Base-by-base conservation (phyloP, 1,284 basidiomycete genomes). In the Leccinum fuscescens region DNA sequence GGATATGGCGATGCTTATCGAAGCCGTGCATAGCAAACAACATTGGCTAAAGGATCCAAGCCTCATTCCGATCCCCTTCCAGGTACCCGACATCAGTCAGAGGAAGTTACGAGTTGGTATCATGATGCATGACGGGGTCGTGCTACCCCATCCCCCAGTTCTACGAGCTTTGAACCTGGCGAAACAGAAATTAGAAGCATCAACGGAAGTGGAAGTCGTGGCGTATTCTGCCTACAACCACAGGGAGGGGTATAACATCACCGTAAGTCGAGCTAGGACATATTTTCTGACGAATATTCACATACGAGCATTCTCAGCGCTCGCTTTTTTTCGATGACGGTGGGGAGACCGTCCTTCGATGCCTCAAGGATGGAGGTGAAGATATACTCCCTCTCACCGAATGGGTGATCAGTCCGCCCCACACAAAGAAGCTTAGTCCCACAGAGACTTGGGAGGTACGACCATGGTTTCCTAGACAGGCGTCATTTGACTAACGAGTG, bases 131-230 rank as follows among this genome's bases (percentile, higher is more conserved):
- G 81, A 85, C 58, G 80, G 77, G 2, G 71, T 78, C 6, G 79
- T 80, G 4, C 64, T 70, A 14, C 81, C 83, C 5, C 78, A 79
- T 29, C 79, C 82, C 15, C 81, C 82, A 0, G 70, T 80, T 56
- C 62, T 69, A 29, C 72, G 79, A 7, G 82, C 80, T 8, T 57
- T 83, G 55, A 65, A 73, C 44, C 62, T 69, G 27, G 71, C 73
- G 8, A 78, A 76, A 61, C 65, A 63, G 17, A 78, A 74, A 17
- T 65, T 84, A 51, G 66, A 70, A 54, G 70, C 67, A 6, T 74
- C 77, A 1, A 72, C 73, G 4, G 76, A 80, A 55, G 75, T 72
- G 31, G 75, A 80, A 55, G 72, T 80, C 20, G 69, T 79, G n/a
- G 77, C 78, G 39, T 80, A 78, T 55, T 46, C 49, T n/a, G 76